A percentile compares a stretch with the other conserved stretches of the same genome.
These are phyloP conservation scores for Pythium apleroticum DNA, from an alignment of 352 stramenopile genomes.

Conservation along the genomic window DNA sequence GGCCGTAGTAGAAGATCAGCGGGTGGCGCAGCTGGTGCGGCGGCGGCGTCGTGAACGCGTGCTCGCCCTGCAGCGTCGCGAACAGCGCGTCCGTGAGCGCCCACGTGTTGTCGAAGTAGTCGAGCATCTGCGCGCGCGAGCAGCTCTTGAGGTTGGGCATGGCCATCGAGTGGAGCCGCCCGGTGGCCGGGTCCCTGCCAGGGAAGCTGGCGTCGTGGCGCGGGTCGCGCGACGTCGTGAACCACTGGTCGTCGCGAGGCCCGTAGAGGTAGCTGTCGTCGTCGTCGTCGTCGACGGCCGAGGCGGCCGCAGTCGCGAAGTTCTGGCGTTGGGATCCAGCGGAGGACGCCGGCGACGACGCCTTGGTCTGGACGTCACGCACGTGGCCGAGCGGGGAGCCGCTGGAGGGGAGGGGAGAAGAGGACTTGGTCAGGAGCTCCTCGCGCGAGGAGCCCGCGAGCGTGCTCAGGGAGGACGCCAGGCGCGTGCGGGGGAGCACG, in stretches of 20 bases:
- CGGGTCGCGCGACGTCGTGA: constrained; percentile 64
- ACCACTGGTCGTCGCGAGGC: constrained; percentile 67
- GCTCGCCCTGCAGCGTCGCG: constrained; percentile 87
- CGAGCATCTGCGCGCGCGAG: constrained; percentile 83
- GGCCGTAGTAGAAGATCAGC: constrained; percentile 98
- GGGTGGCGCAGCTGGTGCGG: constrained; percentile 94
- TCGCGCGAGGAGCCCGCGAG: constrained; percentile 20
- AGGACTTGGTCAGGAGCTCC: constrained; percentile 17
- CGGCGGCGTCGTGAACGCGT: constrained; percentile 89
- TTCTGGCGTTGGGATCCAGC: constrained; percentile 10
- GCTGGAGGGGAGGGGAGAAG: constrained; percentile 10
- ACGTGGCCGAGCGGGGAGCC: constrained; percentile 18
- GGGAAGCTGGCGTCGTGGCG: constrained; percentile 59
- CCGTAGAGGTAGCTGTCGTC: constrained; percentile 64
- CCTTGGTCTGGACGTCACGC: constrained; percentile 17
- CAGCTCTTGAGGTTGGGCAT: constrained; percentile 87
- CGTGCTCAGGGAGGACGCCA: constrained; percentile 34
- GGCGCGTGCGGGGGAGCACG: constrained; percentile 4
- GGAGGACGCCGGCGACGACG: not conserved
- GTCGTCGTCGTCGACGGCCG: constrained; percentile 35
- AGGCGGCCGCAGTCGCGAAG: constrained; percentile 18
- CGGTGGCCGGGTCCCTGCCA: constrained; percentile 40
- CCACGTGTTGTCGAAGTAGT: constrained; percentile 97
- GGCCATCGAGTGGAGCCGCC: constrained; percentile 52
- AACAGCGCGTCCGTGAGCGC: constrained; percentile 94